Conservation (phyloP, 1,139 yeast species). For the Yamadazyma songkhlaensis region DNA sequence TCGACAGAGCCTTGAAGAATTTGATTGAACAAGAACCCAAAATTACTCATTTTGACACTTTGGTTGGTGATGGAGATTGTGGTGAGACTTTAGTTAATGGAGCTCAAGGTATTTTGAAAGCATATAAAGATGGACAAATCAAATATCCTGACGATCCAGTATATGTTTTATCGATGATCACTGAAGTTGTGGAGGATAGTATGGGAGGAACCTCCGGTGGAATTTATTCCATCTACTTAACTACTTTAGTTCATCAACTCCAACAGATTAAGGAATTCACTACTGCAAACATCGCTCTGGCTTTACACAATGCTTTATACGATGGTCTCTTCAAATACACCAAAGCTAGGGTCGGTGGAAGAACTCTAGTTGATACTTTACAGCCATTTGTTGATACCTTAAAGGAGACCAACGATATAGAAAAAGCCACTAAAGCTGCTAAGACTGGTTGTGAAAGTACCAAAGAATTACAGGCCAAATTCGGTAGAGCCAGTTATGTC, state of each 20-base stretch:
- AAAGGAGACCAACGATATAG: conserved; percentile 45
- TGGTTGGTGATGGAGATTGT: conserved; percentile 97
- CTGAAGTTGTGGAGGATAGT: conserved; percentile 77
- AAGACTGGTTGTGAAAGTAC: conserved; percentile 74
- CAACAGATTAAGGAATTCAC: conserved; percentile 34
- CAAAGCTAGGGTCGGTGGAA: conserved; percentile 84
- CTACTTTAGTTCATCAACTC: conserved; percentile 37
- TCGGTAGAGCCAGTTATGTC: conserved; percentile 93
- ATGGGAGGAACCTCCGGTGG: conserved; percentile 99
- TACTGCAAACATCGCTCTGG: conserved; percentile 25
- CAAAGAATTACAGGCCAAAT: conserved; percentile 71
- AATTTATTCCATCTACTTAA: conserved; percentile 75
- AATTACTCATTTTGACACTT: conserved; percentile 80
- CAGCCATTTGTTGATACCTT: conserved; percentile 80
- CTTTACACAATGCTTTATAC: conserved; percentile 35
- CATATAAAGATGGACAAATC: conserved; percentile 40
- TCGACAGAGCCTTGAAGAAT: conserved; percentile 50
- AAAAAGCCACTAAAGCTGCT: conserved; percentile 66
- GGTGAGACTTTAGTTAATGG: conserved; percentile 89
- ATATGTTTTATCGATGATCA: conserved; percentile 47
- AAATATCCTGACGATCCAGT: conserved; percentile 35
- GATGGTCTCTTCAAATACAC: conserved; percentile 67
- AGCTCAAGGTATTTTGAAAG: conserved; percentile 65
- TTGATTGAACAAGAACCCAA: conserved; percentile 64
- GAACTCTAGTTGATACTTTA: conserved; percentile 84